These are phyloP conservation scores for Neostapfia colusana DNA, from an alignment of 176 grass and related monocot species.

Conservation along the genomic window DNA sequence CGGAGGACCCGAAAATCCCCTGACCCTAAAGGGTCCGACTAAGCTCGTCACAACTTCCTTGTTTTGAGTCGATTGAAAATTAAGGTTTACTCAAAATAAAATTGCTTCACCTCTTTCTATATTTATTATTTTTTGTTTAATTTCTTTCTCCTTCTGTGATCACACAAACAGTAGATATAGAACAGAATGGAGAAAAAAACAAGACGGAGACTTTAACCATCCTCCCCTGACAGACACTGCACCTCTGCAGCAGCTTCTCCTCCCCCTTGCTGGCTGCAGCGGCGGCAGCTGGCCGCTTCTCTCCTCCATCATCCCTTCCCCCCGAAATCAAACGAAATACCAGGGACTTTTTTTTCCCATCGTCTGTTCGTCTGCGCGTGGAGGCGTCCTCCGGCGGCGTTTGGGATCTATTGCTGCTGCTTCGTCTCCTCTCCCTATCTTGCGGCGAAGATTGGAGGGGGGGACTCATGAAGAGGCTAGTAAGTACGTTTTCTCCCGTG, in stretches of 20 bases:
- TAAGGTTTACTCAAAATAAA: too few relatives aligned
- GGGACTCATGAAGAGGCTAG: slow-evolving; percentile 76
- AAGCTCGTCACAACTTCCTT: too few relatives aligned
- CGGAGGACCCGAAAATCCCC: too few relatives aligned
- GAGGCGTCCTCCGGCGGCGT: not conserved
- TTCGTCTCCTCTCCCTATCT: slow-evolving; percentile 20
- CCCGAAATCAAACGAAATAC: not conserved
- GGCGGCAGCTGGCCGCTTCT: slow-evolving; percentile 1
- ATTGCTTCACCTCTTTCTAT: slow-evolving; percentile 12
- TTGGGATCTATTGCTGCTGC: slow-evolving; percentile 14
- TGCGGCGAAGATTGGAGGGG: slow-evolving; percentile 25
- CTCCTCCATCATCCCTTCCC: not conserved
- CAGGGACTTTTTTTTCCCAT: not conserved
- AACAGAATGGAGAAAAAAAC: not conserved
- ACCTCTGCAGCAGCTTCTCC: slow-evolving; percentile 25
- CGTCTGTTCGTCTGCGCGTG: not conserved
- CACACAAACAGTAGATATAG: not conserved
- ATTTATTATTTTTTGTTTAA: not conserved
- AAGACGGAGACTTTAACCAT: not conserved
- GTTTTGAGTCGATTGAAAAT: too few relatives aligned
- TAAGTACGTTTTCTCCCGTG: slow-evolving; percentile 66
- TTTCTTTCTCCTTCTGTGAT: not conserved
- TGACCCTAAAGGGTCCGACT: too few relatives aligned
- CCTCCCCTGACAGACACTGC: slow-evolving; percentile 11
- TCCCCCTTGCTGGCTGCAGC: slow-evolving; percentile 17